Evolutionary conservation across 305 asterid genomes (phyloP).

Genomic region (Rubia tinctorum): DNA sequence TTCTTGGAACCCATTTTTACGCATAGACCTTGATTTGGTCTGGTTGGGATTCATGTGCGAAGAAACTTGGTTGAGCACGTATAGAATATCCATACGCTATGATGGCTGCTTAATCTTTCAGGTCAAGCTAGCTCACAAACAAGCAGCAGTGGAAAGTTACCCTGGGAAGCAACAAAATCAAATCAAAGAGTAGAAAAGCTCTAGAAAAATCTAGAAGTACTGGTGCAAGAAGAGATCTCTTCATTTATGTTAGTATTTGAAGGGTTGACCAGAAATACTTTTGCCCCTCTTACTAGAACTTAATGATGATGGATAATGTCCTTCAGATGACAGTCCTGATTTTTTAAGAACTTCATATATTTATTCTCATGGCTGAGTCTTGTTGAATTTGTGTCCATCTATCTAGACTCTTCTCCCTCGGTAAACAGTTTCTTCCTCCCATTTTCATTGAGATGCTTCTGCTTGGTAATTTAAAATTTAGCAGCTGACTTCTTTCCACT

Average conservation of each 20-base stretch:
- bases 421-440: not conserved
- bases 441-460: not conserved
- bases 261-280: conserved; percentile 50
- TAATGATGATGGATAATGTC: conserved; percentile 39
- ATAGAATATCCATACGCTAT: not conserved
- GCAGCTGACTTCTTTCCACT: not conserved
- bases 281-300: conserved; percentile 35
- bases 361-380: not conserved
- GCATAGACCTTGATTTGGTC: not conserved
- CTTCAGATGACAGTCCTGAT: conserved; percentile 39
- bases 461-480: no score
- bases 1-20: not conserved
- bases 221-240: conserved; percentile 56
- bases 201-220: conserved; percentile 56
- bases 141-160: conserved; percentile 89
- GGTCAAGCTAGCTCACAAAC: conserved; percentile 97
- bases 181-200: conserved; percentile 68
- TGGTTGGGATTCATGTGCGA: not conserved
- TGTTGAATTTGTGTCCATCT: not conserved
- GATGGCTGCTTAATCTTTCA: conserved; percentile 20
- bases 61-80: not conserved
- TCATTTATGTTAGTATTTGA: conserved; percentile 58
- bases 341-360: conserved; percentile 36
- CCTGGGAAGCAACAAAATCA: conserved; percentile 84
- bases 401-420: not conserved